Conservation (phyloP, 2,329 filamentous ascomycete species). For the Trichoderma atroviride region DNA sequence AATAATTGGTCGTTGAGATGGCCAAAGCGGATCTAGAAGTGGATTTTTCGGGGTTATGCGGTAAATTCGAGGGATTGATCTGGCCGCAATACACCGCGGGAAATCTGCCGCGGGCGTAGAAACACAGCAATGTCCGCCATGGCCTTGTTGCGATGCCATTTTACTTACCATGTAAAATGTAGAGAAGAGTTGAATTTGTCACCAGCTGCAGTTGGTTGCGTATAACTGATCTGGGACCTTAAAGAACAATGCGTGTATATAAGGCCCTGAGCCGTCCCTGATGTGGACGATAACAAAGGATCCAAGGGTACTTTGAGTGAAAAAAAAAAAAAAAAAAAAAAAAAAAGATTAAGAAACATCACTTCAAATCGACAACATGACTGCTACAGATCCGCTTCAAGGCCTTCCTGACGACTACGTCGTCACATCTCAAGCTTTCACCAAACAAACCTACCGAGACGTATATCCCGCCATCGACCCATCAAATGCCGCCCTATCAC, state of each 20-base stretch:
- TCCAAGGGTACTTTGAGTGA: background rate
- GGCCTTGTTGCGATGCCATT: too few relatives aligned
- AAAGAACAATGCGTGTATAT: background rate
- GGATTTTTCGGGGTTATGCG: background rate
- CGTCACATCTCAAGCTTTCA: conserved; percentile 13
- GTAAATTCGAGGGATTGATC: background rate
- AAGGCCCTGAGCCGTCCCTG: background rate
- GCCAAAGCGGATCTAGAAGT: background rate
- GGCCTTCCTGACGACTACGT: background rate
- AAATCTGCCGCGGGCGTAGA: background rate
- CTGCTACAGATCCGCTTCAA: background rate
- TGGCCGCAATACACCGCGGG: background rate
- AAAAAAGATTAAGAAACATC: background rate
- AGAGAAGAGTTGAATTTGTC: background rate
- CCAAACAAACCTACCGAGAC: background rate
- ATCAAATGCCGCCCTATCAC: conserved; percentile 17
- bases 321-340: background rate
- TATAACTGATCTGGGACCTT: background rate
- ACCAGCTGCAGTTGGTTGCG: background rate
- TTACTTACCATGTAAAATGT: background rate
- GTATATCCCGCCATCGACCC: conserved; percentile 16
- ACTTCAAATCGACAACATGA: background rate
- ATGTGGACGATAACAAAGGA: background rate
- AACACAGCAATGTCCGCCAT: background rate
- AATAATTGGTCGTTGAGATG: background rate